Evolutionary conservation across 768 basidiomycete species (phyloP).

Genomic region (Suillus plorans): DNA sequence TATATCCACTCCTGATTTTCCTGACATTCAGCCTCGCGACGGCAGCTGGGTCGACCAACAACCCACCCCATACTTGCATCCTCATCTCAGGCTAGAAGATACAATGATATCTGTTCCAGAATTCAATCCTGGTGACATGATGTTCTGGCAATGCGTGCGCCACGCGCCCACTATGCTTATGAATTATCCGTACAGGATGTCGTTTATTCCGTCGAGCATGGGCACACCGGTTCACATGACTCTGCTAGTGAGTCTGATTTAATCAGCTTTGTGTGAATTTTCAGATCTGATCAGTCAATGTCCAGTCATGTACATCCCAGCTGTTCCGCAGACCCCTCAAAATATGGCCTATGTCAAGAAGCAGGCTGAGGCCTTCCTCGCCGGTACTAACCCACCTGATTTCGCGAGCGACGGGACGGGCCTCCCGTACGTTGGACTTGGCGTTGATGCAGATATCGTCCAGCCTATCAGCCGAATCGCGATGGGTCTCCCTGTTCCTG

Average conservation of each 20-base stretch:
- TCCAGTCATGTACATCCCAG: constrained; percentile 76
- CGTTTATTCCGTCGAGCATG: constrained; percentile 46
- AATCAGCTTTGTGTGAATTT: neutral
- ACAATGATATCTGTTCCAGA: constrained; percentile 72
- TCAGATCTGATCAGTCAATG: constrained; percentile 1
- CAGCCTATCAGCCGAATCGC: constrained; percentile 35
- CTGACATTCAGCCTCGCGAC: constrained; percentile 38
- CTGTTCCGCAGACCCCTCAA: constrained; percentile 62
- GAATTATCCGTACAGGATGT: constrained; percentile 35
- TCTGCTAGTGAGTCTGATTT: constrained; percentile 47
- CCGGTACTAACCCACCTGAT: constrained; percentile 67
- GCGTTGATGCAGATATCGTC: constrained; percentile 38
- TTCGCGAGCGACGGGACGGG: constrained; percentile 54
- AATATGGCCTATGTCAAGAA: constrained; percentile 60
- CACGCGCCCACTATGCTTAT: neutral
- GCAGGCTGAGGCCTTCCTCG: constrained; percentile 63
- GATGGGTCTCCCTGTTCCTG: constrained; percentile 41
- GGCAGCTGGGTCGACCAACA: constrained; percentile 38
- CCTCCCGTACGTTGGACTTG: constrained; percentile 38
- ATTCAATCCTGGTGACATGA: constrained; percentile 74
- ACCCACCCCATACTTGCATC: constrained; percentile 58
- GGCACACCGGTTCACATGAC: constrained; percentile 53
- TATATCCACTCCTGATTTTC: constrained; percentile 48
- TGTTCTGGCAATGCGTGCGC: constrained; percentile 72
- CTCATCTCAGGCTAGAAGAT: constrained; percentile 60